These are phyloP conservation scores for Pythium inflatum DNA, from an alignment of 352 stramenopile species.

Conservation along the genomic window DNA sequence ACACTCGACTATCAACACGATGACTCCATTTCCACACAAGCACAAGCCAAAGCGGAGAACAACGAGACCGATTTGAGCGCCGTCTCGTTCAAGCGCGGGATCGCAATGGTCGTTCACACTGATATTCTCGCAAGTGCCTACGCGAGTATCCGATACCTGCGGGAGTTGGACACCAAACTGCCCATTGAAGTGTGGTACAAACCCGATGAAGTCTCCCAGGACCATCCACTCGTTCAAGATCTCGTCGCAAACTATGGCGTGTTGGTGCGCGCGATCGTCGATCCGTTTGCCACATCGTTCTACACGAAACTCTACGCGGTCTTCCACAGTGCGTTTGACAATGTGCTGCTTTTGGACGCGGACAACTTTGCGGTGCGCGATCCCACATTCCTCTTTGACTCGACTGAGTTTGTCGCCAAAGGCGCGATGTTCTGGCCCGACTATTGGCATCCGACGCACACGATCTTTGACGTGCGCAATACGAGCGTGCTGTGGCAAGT, in stretches of 20 bases:
- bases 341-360: conserved; percentile 74
- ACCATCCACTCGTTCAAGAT: conserved; percentile 53
- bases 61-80: background rate
- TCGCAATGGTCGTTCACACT: conserved; percentile 47
- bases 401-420: conserved; percentile 41
- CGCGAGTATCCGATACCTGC: conserved; percentile 52
- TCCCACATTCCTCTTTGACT: conserved; percentile 70
- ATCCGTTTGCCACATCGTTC: conserved; percentile 53
- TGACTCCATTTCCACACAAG: conserved; percentile 5
- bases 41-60: background rate
- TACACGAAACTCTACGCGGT: conserved; percentile 80
- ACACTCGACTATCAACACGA: conserved; percentile 21
- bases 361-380: conserved; percentile 77
- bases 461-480: conserved; percentile 78
- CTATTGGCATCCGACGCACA: conserved; percentile 68
- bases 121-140: conserved; percentile 51
- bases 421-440: conserved; percentile 84
- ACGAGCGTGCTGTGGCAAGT: conserved; percentile 74
- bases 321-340: conserved; percentile 76
- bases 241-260: conserved; percentile 42
- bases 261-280: conserved; percentile 66
- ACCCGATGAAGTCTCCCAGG: conserved; percentile 20
- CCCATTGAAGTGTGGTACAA: conserved; percentile 83
- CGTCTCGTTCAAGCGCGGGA: conserved; percentile 33
- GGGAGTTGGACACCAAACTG: conserved; percentile 50